Evolutionary conservation across 2,329 filamentous ascomycete genomes (phyloP).

Genomic region (Cercospora nicotianae): DNA sequence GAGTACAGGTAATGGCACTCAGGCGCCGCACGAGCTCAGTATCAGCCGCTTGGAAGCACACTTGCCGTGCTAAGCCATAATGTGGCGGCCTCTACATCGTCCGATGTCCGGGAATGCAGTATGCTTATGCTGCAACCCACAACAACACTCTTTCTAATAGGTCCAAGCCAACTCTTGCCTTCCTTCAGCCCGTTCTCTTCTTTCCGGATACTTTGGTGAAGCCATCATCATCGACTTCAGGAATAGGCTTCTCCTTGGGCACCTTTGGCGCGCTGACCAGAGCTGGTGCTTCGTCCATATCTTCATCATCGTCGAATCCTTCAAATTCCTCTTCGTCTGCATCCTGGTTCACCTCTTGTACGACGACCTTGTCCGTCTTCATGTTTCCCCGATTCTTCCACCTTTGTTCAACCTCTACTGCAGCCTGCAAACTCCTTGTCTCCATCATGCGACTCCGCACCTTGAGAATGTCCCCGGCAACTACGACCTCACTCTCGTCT

Average conservation of each 20-base stretch:
- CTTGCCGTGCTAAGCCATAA: not conserved
- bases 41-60: not conserved
- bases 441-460: constrained; percentile 65
- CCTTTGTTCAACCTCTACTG: constrained; percentile 72
- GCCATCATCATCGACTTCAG: constrained; percentile 48
- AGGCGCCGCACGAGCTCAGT: not conserved
- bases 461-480: constrained; percentile 71
- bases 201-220: constrained; percentile 44
- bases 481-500: constrained; percentile 76
- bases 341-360: constrained; percentile 62
- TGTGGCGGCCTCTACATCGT: not conserved
- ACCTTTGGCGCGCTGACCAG: constrained; percentile 49
- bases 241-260: constrained; percentile 60
- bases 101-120: not conserved
- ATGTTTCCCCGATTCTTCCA: constrained; percentile 68
- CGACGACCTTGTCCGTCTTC: constrained; percentile 55
- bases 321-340: constrained; percentile 48
- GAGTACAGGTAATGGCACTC: not conserved
- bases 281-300: constrained; percentile 62
- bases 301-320: constrained; percentile 54
- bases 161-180: not conserved
- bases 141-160: no score
- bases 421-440: constrained; percentile 76
- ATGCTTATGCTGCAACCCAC: not conserved
- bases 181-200: constrained; percentile 33